phyloP scores from a whole-genome alignment of 495 filamentous ascomycete species.

The Xylaria sp. region DNA sequence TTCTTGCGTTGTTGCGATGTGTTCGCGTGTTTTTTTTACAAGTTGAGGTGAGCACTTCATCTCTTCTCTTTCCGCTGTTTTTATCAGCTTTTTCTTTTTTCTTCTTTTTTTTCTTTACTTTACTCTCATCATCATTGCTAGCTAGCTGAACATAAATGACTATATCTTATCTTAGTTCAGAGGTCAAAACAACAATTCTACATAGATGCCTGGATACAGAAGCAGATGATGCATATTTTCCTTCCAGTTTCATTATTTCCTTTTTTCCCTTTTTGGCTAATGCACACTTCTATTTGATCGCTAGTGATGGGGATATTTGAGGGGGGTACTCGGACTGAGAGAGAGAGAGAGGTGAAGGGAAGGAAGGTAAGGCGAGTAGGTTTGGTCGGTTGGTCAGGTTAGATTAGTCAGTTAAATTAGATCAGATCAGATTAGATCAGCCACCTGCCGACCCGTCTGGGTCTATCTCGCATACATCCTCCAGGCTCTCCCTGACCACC shows the following conservation, averaged over 20 bases:
- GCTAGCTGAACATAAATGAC: neutral
- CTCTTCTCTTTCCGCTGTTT: neutral
- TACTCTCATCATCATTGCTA: neutral
- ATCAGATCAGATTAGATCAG: slow-evolving; percentile 5
- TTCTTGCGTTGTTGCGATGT: neutral
- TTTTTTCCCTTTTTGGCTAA: neutral
- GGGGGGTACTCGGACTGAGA: neutral
- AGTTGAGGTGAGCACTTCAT: neutral
- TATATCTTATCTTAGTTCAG: neutral
- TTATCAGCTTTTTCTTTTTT: too few species aligned
- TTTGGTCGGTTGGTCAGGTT: neutral
- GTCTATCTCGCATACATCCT: slow-evolving; percentile 56
- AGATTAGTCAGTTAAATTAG: neutral
- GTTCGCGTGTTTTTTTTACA: too few species aligned
- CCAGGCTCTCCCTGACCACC: slow-evolving; percentile 58
- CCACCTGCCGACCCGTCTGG: slow-evolving; percentile 36
- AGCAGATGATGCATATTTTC: neutral
- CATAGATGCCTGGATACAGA: neutral
- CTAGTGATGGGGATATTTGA: neutral
- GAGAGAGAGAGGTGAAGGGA: too few species aligned
- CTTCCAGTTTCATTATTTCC: neutral
- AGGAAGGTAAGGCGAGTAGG: neutral
- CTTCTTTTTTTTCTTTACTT: too few species aligned
- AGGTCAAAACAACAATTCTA: neutral
- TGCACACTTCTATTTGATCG: slow-evolving; percentile 5